Evolutionary conservation across 192 early-diverging fungal genomes (phyloP).

Genomic region (Podila clonocystis): DNA sequence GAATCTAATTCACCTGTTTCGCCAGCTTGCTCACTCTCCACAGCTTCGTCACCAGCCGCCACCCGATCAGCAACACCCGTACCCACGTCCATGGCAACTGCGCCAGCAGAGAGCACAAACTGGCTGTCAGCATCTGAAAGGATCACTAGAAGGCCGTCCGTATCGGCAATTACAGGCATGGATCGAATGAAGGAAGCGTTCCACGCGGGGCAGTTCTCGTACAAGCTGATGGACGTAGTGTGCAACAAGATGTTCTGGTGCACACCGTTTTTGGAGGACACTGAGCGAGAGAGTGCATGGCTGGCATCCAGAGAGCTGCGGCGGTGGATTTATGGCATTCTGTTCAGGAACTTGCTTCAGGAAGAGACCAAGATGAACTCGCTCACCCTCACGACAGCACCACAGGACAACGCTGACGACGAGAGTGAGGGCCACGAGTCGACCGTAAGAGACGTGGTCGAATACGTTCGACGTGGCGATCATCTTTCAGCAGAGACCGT

Average conservation of each 20-base stretch:
- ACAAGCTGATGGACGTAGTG: constrained; percentile 57
- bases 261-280: constrained; percentile 59
- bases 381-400: background rate
- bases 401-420: background rate
- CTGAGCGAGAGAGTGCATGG: constrained; percentile 51
- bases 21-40: background rate
- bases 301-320: constrained; percentile 51
- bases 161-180: background rate
- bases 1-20: constrained; percentile 8
- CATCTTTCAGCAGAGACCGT: constrained; percentile 52
- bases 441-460: constrained; percentile 20
- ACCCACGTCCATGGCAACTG: background rate
- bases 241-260: constrained; percentile 55
- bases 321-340: constrained; percentile 53
- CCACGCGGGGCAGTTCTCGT: constrained; percentile 39
- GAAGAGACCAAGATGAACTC: background rate
- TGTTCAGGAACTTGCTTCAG: constrained; percentile 2
- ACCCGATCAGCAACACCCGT: background rate
- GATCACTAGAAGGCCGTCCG: background rate
- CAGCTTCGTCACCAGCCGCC: background rate
- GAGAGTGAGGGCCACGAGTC: background rate
- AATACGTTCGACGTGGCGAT: constrained; percentile 55
- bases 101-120: background rate
- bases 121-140: background rate
- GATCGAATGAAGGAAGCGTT: constrained; percentile 25